These are phyloP conservation scores for Tuber indicum DNA, from an alignment of 495 filamentous ascomycete genomes.

Conservation along the genomic window DNA sequence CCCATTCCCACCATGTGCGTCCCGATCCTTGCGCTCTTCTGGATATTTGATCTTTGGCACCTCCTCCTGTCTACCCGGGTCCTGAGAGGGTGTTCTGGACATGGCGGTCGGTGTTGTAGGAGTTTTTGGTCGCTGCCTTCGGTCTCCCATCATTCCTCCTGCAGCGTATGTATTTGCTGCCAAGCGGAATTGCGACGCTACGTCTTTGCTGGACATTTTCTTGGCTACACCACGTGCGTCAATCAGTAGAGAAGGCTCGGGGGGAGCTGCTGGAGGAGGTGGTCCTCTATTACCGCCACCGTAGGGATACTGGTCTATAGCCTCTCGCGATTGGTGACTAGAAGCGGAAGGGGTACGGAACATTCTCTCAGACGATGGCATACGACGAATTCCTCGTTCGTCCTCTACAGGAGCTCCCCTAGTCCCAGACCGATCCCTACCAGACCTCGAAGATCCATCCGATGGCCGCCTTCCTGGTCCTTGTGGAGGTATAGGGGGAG, in stretches of 20 bases:
- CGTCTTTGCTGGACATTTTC: constrained; percentile 40
- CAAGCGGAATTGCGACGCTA: constrained; percentile 73
- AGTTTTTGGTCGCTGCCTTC: constrained; percentile 29
- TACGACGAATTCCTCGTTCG: constrained; percentile 28
- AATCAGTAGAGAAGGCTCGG: constrained; percentile 13
- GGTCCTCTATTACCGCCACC: constrained; percentile 15
- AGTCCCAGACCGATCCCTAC: constrained; percentile 31
- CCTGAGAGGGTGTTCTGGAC: constrained; percentile 29
- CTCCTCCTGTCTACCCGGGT: constrained; percentile 19
- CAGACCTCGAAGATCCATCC: constrained; percentile 38
- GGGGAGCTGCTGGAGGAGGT: constrained; percentile 9
- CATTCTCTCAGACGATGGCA: constrained; percentile 35
- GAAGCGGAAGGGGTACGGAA: constrained; percentile 35
- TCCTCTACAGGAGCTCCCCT: constrained; percentile 23
- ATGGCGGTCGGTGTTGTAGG: constrained; percentile 38
- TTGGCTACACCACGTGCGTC: constrained; percentile 23
- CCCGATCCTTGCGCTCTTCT: constrained; percentile 22
- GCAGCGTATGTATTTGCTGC: constrained; percentile 73
- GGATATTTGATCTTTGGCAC: constrained; percentile 37
- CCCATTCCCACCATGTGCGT: constrained; percentile 6
- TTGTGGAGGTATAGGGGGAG: constrained; percentile 30
- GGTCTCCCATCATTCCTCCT: constrained; percentile 24
- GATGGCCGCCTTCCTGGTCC: constrained; percentile 36
- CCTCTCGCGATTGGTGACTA: constrained; percentile 34
- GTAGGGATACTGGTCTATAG: constrained; percentile 35